Conservation (phyloP, 257 asterid genomes). For the Salvia splendens region DNA sequence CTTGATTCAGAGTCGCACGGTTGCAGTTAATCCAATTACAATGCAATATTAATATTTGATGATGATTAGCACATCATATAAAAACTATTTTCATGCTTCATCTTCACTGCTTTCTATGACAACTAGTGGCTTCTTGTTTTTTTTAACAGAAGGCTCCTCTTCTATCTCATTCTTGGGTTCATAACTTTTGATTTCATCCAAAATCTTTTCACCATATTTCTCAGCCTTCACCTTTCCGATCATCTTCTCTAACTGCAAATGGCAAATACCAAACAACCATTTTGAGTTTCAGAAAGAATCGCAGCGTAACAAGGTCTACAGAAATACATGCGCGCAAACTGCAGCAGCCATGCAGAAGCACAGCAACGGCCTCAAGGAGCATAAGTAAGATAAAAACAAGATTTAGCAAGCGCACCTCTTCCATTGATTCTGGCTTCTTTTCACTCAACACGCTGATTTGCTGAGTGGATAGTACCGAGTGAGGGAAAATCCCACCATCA, state of each 20-base stretch:
- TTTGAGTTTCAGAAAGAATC: not conserved
- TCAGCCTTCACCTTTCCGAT: slow-evolving; percentile 86
- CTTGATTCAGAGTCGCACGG: not conserved
- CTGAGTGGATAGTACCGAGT: slow-evolving; percentile 83
- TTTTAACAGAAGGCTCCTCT: slow-evolving; percentile 43
- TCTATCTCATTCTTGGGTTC: slow-evolving; percentile 40
- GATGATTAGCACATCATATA: not conserved
- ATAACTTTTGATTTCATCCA: slow-evolving; percentile 50
- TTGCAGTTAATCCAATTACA: not conserved
- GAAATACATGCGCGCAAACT: no score
- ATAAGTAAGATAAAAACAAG: not conserved
- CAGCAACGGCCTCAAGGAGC: not conserved
- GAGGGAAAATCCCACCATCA: slow-evolving; percentile 92
- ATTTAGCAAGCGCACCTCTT: slow-evolving; percentile 53
- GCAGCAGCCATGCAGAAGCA: not conserved
- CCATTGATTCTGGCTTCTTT: slow-evolving; percentile 61
- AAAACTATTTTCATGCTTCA: slow-evolving; percentile 46
- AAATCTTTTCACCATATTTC: slow-evolving; percentile 69
- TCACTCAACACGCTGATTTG: slow-evolving; percentile 61
- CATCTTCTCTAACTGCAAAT: slow-evolving; percentile 77
- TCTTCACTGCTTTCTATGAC: slow-evolving; percentile 80
- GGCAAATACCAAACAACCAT: not conserved
- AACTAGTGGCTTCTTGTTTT: slow-evolving; percentile 48
- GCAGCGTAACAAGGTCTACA: not conserved
- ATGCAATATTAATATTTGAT: not conserved